Percentiles rank a stretch among this genome's conserved stretches.
Conservation (phyloP, 1,284 basidiomycete species). For the Gastroboletus turbinatus region DNA sequence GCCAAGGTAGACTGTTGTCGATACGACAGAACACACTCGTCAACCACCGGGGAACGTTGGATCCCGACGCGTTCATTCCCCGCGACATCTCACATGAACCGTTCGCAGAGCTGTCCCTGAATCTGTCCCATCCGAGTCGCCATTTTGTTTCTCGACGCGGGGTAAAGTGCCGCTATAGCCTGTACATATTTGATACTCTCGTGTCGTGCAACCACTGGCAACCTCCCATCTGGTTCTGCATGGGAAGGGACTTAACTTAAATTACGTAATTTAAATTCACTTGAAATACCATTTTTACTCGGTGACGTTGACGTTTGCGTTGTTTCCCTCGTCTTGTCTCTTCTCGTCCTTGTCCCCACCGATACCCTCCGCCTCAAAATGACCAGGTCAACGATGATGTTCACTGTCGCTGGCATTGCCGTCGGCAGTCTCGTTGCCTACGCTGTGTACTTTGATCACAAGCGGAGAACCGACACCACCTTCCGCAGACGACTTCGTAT, state of each 20-base stretch:
- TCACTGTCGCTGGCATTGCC: constrained; percentile 70
- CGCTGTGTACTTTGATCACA: constrained; percentile 94
- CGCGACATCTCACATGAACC: not conserved
- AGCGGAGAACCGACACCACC: constrained; percentile 80
- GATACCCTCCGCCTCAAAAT: constrained; percentile 31
- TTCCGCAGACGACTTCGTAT: constrained; percentile 90
- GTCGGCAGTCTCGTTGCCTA: constrained; percentile 73
- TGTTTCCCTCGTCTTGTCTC: constrained; percentile 2
- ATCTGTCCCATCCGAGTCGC: not conserved
- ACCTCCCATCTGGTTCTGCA: too few relatives aligned
- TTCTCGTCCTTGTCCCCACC: not conserved
- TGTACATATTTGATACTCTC: not conserved
- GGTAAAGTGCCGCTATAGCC: not conserved
- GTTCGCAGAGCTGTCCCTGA: not conserved
- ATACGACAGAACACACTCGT: not conserved
- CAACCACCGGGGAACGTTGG: not conserved
- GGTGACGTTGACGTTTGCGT: constrained; percentile 3
- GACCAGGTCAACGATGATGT: constrained; percentile 43
- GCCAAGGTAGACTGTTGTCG: not conserved
- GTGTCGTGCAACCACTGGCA: not conserved
- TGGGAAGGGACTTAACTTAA: constrained; percentile 1
- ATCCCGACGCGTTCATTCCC: not conserved
- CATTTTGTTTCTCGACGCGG: not conserved
- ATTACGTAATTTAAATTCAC: constrained; percentile 28
- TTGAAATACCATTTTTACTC: constrained; percentile 12